Evolutionary conservation across 495 filamentous ascomycete genomes (phyloP), one percentile per base, ranked within the genome.

Genomic region (Aspergillus funiculosus): DNA sequence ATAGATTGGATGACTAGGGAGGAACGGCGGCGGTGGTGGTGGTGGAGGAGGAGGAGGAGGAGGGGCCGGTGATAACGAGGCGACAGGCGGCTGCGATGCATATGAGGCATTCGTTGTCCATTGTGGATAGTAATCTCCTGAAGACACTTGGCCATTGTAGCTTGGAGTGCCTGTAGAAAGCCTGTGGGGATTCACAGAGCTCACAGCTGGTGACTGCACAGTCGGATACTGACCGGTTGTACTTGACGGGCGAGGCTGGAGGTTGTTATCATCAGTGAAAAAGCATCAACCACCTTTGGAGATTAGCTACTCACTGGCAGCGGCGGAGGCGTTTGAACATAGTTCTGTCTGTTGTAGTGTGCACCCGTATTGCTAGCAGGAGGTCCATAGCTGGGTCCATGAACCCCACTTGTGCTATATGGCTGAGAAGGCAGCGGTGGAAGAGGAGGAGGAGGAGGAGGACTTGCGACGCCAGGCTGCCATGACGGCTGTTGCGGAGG

Each of bases 31-130:
- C 7, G 69, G 71, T 39, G 69, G 55, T 17, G 70, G 70, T 9
- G 67, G 68, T 6, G 66, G 66, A 13, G 67, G 69, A 21, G 64
- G 71, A 4, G 65, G 62, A 19, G 73, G 72, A 14, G 65, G 61
- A 14, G 63, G 50, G 9, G 52, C 43, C 11, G 53, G 40, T 8
- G 53, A 35, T 27, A 52, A 11, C 5, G 46, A 53, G 3, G 17
- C 51, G 14, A 30, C 25, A 39, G 43, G 49, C 20, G 52, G 51
- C 29, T 53, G 64, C 25, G 52, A 30, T 32, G 52, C 32, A 50
- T 59, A 65, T 38, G 60, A 46, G 32, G 59, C 48, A 37, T 27
- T 62, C 28, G 54, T 38, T n/a, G 45, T 30, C 44, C 54, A 60
- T 14, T 57, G 55, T 2, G 54, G 53, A 42, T 59, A 43, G 15